Percentiles rank a stretch among this genome's conserved stretches.
phyloP scores from a whole-genome alignment of 768 basidiomycete genomes.

The Pleurotus djamor region DNA sequence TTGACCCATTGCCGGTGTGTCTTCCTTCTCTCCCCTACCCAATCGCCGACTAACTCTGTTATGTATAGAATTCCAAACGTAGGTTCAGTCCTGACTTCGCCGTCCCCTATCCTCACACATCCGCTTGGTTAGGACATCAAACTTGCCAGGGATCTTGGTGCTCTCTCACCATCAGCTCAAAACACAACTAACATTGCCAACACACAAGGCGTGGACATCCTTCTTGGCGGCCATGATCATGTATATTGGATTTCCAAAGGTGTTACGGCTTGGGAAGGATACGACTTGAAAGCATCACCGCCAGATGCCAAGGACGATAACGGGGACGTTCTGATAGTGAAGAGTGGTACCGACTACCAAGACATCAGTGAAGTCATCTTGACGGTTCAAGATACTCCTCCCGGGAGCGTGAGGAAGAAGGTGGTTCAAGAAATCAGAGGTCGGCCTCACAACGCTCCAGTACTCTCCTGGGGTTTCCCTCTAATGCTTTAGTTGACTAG shows the following conservation, averaged over 20 bases:
- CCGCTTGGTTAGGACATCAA: slow-evolving; percentile 58
- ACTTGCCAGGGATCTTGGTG: slow-evolving; percentile 63
- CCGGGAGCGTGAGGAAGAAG: slow-evolving; percentile 62
- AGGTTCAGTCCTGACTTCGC: slow-evolving; percentile 9
- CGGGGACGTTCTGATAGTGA: slow-evolving; percentile 71
- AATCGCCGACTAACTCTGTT: not conserved
- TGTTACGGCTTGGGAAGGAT: slow-evolving; percentile 63
- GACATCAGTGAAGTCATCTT: slow-evolving; percentile 78
- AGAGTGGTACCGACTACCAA: slow-evolving; percentile 88
- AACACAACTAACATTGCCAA: slow-evolving; percentile 33
- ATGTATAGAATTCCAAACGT: slow-evolving; percentile 57
- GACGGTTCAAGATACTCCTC: slow-evolving; percentile 55
- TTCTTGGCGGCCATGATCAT: slow-evolving; percentile 91
- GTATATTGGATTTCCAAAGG: slow-evolving; percentile 74
- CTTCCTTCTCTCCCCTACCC: not conserved
- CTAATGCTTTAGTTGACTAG: no score
- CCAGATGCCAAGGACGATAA: slow-evolving; percentile 69
- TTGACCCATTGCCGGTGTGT: slow-evolving; percentile 38
- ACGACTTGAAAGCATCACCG: slow-evolving; percentile 45
- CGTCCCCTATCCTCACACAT: not conserved
- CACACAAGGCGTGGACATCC: slow-evolving; percentile 75
- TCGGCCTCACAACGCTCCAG: slow-evolving; percentile 25
- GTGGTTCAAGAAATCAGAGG: slow-evolving; percentile 64
- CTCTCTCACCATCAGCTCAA: slow-evolving; percentile 57
- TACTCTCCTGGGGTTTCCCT: no score